These are phyloP conservation scores for Kuraishia capsulata DNA, from an alignment of 805 yeast genomes.

Conservation along the genomic window DNA sequence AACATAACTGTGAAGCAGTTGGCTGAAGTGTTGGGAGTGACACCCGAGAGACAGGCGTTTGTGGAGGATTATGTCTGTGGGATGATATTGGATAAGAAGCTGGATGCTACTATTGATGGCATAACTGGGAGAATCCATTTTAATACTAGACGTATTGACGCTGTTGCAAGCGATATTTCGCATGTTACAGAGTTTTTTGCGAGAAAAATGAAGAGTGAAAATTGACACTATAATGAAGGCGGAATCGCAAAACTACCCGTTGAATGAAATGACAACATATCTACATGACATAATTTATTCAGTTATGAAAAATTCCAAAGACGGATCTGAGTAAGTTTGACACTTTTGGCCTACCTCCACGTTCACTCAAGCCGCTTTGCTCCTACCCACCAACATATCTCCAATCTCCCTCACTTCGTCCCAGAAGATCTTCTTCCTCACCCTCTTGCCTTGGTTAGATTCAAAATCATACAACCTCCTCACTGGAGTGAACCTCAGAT, in stretches of 20 bases:
- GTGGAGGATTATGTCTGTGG: constrained; percentile 7
- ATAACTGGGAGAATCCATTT: constrained; percentile 11
- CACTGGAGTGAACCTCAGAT: constrained; percentile 65
- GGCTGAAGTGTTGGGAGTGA: constrained; percentile 4
- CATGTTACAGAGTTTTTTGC: not conserved
- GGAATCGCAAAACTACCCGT: too few species aligned
- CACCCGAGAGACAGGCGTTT: constrained; percentile 2
- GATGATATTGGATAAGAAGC: constrained; percentile 12
- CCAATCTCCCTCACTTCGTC: constrained; percentile 62
- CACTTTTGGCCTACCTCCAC: too few species aligned
- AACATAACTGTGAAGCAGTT: constrained; percentile 11
- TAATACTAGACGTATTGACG: not conserved
- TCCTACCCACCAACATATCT: constrained; percentile 79
- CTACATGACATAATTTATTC: too few species aligned
- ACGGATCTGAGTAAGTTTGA: too few species aligned
- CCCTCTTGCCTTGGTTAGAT: constrained; percentile 70
- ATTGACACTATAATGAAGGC: too few species aligned
- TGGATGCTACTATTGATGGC: constrained; percentile 17
- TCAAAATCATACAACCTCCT: constrained; percentile 78
- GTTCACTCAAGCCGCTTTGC: too few species aligned
- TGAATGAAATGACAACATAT: too few species aligned
- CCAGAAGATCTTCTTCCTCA: constrained; percentile 91
- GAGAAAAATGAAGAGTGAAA: too few species aligned
- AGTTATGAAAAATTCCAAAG: too few species aligned
- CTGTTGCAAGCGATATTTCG: not conserved